Base-by-base conservation (phyloP, 805 yeast species). In the Komagataella kurtzmanii region DNA sequence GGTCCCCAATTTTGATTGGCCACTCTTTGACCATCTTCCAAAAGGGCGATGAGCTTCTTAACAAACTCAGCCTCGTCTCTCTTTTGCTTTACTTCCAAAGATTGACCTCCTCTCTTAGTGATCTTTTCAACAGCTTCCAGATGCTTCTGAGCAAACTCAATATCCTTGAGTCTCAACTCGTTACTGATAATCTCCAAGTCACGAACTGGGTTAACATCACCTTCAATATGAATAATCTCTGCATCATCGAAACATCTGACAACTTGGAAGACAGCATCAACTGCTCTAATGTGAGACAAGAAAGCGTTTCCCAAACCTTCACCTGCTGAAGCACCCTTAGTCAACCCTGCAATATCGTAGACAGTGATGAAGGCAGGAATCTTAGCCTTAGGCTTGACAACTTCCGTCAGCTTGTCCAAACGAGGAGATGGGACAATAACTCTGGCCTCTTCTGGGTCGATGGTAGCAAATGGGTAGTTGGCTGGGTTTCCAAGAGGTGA, bases 301-400 rank as follows among this genome's bases (percentile, higher is more conserved):
- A 93, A 93, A 56, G 96, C 95, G 69, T 93, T 93, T 65, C 99
- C 99, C 58, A 93, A 80, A 67, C 99, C 99, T 72, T 89, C 97
- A 69, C 98, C 98, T 51, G 86, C 84, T 54, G 88, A 81, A 44
- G 98, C 97, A 72, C 97, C 97, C 72, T 88, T 88, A 58, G 98
- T 91, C 66, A 93, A 77, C 69, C 99, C 99, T 54, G 99, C 99
- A 70, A 93, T 93, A 73, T 93, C 99, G 64, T 87, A 89, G 54
- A 93, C 81, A 53, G 97, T 91, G 69, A 91, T 81, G 65, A 77
- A 83, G 17, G 98, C 97, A 54, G 97, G 97, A 54, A 91, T 89
- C 65, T 81, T 81, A 60, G 85, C 78, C 62, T 88, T 85, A 54
- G 97, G 91, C 54, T 79, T 76, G 76, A 88, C 93, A 61, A 85